These are phyloP conservation scores for Akanthomyces muscarius DNA, from an alignment of 2,329 filamentous ascomycete species.

Conservation along the genomic window DNA sequence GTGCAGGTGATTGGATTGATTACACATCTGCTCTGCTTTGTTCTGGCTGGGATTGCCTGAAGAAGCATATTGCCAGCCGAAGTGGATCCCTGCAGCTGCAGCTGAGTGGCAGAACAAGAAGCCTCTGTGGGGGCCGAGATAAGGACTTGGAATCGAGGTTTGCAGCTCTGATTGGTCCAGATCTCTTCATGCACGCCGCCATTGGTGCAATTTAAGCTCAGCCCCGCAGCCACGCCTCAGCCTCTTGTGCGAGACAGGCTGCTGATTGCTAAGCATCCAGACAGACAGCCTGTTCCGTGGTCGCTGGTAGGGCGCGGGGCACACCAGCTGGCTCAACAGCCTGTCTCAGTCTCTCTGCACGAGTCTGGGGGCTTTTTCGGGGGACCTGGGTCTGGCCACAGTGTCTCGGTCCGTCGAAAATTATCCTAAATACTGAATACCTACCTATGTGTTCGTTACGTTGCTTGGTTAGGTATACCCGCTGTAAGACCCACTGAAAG, in stretches of 20 bases:
- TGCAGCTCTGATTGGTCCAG: neutral
- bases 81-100: neutral
- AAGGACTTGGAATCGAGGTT: neutral
- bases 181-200: neutral
- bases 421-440: no score
- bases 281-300: neutral
- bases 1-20: neutral
- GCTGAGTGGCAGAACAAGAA: neutral
- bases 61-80: neutral
- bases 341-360: no score
- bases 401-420: neutral
- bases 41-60: neutral
- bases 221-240: neutral
- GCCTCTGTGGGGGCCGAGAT: neutral
- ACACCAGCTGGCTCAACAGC: no score
- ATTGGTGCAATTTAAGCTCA: conserved; percentile 5
- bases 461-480: neutral
- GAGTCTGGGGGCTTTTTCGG: no score
- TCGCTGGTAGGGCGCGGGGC: neutral
- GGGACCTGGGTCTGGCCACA: neutral
- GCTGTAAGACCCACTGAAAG: neutral
- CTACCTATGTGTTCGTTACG: neutral
- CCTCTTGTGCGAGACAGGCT: neutral
- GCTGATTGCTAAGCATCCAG: conserved; percentile 1
- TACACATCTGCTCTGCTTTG: neutral